Base-by-base conservation (phyloP, 164 flowering plant genomes). In the Euptelea pleiosperma region DNA sequence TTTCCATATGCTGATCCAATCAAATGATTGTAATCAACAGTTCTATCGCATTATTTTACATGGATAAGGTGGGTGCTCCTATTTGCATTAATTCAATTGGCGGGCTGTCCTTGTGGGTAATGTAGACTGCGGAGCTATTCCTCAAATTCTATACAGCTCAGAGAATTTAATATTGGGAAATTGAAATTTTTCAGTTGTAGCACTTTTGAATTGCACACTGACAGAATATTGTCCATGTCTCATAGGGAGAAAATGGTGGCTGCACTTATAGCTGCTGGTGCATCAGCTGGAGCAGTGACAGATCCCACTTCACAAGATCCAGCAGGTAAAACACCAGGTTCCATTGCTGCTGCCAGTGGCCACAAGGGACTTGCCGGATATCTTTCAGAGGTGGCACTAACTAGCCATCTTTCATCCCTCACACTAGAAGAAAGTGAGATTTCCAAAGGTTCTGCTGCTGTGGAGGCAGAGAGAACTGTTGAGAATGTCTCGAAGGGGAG, bases 201-300 rank as follows among this genome's bases (percentile, higher is more conserved):
- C 16, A 18, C 14, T 15, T 56, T 41, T 16, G 6, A 43, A 39
- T 42, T 29, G 25, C 37, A 8, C 25, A 24, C 25, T 16, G 35
- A 25, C 25, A 14, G 10, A 33, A 39, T 44, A 14, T 10, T 60
- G 45, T 39, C 39, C 33, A 58, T 47, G 2, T 63, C 37, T 59
- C 2, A 28, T 77, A 94, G 99, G 77, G 99, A 94, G 74, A 86
- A 86, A 66, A 88, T 88, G 91, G 90, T 94, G 58, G 97, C 95
- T 54, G 82, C 84, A 11, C 91, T 94, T 48, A 35, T 90, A 47
- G 97, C 96, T 65, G 83, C 80, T 41, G 96, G 96, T 49, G 99
- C 99, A 61, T 84, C 79, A 21, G 80, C 97, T 57, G 88, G 85
- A 47, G 95, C 93, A 37, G 87, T 90, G 66, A 84, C 99, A 47